These are phyloP conservation scores for Calonectria naviculata DNA, from an alignment of 2,329 filamentous ascomycete genomes.

Conservation along the genomic window DNA sequence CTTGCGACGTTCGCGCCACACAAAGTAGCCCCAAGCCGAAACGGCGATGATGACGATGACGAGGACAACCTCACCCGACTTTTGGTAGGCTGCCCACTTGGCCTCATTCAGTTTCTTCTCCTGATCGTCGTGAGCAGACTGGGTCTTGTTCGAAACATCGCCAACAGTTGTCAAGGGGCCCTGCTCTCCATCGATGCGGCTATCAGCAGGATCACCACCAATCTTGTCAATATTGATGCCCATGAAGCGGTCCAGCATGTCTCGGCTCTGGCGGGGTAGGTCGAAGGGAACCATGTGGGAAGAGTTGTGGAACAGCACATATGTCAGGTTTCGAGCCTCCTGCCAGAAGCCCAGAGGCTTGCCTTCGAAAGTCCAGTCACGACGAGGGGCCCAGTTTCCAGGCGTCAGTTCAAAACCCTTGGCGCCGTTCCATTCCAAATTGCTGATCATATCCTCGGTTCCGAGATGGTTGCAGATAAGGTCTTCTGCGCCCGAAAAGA, in stretches of 20 bases:
- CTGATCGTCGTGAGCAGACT: constrained; percentile 66
- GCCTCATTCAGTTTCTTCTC: constrained; percentile 82
- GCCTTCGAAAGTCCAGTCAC: constrained; percentile 93
- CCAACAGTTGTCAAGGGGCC: constrained; percentile 82
- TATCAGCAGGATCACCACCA: constrained; percentile 82
- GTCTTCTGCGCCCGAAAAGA: constrained; percentile 95
- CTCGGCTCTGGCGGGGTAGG: constrained; percentile 83
- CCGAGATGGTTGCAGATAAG: constrained; percentile 98
- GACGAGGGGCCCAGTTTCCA: constrained; percentile 90
- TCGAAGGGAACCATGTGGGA: constrained; percentile 99
- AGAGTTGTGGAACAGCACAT: constrained; percentile 93
- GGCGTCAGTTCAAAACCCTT: constrained; percentile 91
- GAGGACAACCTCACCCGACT: constrained; percentile 86
- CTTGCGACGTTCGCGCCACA: constrained; percentile 72
- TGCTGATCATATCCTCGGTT: constrained; percentile 90
- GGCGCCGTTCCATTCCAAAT: constrained; percentile 90
- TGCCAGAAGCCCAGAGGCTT: constrained; percentile 93
- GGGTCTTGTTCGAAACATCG: constrained; percentile 66
- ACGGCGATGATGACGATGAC: constrained; percentile 83
- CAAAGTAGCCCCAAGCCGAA: constrained; percentile 77
- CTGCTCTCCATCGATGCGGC: constrained; percentile 86
- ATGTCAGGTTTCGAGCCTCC: constrained; percentile 93
- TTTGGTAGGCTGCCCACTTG: constrained; percentile 89
- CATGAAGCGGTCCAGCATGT: constrained; percentile 99
- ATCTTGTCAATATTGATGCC: constrained; percentile 90